Conservation (phyloP, 225 moss, liverwort and hornwort genomes). For the Anthoceros angustus region DNA sequence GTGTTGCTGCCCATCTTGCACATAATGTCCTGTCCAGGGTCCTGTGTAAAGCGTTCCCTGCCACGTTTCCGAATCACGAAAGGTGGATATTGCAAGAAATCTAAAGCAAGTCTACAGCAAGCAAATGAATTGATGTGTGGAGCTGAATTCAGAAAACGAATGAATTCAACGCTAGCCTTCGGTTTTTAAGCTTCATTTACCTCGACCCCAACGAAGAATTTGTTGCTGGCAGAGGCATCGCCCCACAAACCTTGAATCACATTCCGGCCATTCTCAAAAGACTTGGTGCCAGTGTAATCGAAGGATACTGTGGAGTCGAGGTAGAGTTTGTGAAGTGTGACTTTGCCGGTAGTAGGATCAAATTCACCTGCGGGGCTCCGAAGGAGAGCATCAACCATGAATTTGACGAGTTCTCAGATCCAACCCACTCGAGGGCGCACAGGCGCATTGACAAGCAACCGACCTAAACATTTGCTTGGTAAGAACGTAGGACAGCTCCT, state of each 20-base stretch:
- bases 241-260: conserved; percentile 2
- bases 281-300: not conserved
- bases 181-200: not conserved
- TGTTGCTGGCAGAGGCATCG: conserved; percentile 1
- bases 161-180: not conserved
- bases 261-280: not conserved
- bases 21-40: not conserved
- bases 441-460: too few relatives aligned
- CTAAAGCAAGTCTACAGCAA: not conserved
- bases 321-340: not conserved
- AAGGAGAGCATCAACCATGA: not conserved
- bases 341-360: not conserved
- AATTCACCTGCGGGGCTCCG: not conserved
- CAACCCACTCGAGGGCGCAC: not conserved
- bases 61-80: not conserved
- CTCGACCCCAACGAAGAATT: not conserved
- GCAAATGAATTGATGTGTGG: not conserved
- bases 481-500: not conserved
- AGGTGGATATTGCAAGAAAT: not conserved
- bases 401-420: not conserved
- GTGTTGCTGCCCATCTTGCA: not conserved
- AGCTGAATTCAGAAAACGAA: not conserved
- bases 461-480: not conserved
- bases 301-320: not conserved
- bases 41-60: not conserved